phyloP scores from a whole-genome alignment of 768 basidiomycete genomes.

The Hypholoma fasciculare region DNA sequence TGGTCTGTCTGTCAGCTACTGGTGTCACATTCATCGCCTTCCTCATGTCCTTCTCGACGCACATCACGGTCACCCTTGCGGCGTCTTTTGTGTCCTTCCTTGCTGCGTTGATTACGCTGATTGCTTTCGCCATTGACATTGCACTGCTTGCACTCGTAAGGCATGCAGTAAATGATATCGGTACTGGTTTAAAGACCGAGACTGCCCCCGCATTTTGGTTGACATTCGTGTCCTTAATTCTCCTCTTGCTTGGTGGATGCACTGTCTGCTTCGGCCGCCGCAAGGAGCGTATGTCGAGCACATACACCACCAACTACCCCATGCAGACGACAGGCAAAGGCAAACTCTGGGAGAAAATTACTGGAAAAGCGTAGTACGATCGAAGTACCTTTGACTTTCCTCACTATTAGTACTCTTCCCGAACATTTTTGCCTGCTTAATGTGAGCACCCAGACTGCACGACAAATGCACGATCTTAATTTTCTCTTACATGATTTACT shows the following conservation, averaged over 20 bases:
- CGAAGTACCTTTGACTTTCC: neutral
- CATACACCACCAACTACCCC: conserved; percentile 33
- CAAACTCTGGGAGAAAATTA: neutral
- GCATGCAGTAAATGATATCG: conserved; percentile 54
- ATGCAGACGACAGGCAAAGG: conserved; percentile 15
- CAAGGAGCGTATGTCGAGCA: conserved; percentile 49
- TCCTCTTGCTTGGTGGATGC: conserved; percentile 64
- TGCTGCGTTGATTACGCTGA: conserved; percentile 64
- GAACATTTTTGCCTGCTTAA: too few species aligned
- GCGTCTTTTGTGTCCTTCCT: conserved; percentile 72
- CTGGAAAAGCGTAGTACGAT: neutral
- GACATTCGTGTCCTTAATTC: conserved; percentile 65
- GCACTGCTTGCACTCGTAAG: conserved; percentile 66
- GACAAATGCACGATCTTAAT: too few species aligned
- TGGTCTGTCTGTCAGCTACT: conserved; percentile 32
- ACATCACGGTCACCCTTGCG: conserved; percentile 55
- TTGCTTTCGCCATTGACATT: conserved; percentile 78
- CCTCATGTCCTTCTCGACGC: conserved; percentile 59
- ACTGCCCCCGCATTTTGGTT: conserved; percentile 70
- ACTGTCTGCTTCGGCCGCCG: conserved; percentile 72
- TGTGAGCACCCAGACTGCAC: too few species aligned
- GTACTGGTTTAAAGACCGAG: conserved; percentile 44
- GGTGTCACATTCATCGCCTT: conserved; percentile 67
- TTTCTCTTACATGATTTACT: too few species aligned
- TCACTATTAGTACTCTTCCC: too few species aligned